phyloP scores from a whole-genome alignment of 352 stramenopile genomes.

The Nothophytophthora sp. region DNA sequence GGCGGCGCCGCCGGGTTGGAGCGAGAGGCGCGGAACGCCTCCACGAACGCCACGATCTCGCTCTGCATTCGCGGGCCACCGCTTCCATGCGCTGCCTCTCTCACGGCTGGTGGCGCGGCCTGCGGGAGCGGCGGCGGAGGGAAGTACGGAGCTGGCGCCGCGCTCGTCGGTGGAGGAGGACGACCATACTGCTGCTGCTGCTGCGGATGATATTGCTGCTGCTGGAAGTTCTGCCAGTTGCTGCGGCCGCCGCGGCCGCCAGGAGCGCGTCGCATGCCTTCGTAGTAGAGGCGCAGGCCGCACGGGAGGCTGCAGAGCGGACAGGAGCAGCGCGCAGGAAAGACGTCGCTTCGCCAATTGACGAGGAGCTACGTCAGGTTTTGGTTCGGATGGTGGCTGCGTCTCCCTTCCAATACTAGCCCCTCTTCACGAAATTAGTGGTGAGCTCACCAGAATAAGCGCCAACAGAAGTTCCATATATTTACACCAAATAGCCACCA shows the following conservation, averaged over 20 bases:
- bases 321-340: too few species aligned
- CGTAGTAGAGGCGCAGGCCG: too few species aligned
- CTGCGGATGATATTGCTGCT: conserved; percentile 23
- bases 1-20: conserved; percentile 50
- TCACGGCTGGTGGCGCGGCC: background rate
- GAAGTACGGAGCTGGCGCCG: conserved; percentile 3
- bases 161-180: background rate
- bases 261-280: conserved; percentile 2
- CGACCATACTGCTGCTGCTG: background rate
- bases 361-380: background rate
- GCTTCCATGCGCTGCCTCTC: background rate
- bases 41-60: conserved; percentile 64
- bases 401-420: too few species aligned
- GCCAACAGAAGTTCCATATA: too few species aligned
- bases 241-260: conserved; percentile 12
- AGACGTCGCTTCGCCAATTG: too few species aligned
- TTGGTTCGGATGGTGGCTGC: conserved; percentile 21
- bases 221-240: conserved; percentile 39
- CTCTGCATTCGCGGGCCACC: conserved; percentile 25
- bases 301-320: background rate
- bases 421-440: too few species aligned
- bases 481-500: too few species aligned
- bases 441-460: too few species aligned
- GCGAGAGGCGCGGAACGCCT: conserved; percentile 47
- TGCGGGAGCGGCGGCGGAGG: conserved; percentile 1